phyloP scores from a whole-genome alignment of 768 basidiomycete genomes.

The Russula sp. region DNA sequence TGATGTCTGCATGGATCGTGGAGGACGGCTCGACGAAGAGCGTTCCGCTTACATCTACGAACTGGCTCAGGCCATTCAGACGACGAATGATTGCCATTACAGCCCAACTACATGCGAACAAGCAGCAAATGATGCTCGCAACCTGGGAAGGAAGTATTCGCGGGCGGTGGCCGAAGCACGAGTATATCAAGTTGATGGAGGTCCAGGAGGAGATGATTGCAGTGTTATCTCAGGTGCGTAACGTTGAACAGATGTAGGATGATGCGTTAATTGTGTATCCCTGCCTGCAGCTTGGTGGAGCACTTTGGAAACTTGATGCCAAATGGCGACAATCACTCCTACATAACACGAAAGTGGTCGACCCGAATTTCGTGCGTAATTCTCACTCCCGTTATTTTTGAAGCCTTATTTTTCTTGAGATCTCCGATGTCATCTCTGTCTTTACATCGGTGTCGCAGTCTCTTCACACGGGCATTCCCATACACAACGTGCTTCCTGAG shows the following conservation, averaged over 20 bases:
- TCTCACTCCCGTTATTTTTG: background rate
- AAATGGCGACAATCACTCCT: constrained; percentile 44
- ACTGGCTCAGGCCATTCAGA: constrained; percentile 36
- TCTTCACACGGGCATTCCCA: constrained; percentile 27
- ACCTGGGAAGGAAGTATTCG: constrained; percentile 48
- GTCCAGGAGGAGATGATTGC: constrained; percentile 45
- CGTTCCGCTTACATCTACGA: too few species aligned
- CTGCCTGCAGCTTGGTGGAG: constrained; percentile 39
- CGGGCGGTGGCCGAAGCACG: constrained; percentile 51
- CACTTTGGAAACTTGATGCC: constrained; percentile 45
- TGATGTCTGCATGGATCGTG: constrained; percentile 44
- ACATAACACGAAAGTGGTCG: constrained; percentile 48
- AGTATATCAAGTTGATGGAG: constrained; percentile 46
- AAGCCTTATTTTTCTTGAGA: constrained; percentile 32
- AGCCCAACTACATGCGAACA: constrained; percentile 37
- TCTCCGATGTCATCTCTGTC: constrained; percentile 46
- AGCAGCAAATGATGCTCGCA: constrained; percentile 40
- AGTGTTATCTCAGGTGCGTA: constrained; percentile 39
- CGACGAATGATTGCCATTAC: constrained; percentile 36
- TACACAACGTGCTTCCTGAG: constrained; percentile 27
- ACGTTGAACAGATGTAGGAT: constrained; percentile 4
- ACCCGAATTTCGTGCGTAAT: constrained; percentile 51
- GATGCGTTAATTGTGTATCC: constrained; percentile 4
- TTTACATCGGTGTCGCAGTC: constrained; percentile 30
- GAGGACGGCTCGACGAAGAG: constrained; percentile 23